A percentile compares a stretch with the other conserved stretches of the same genome.
These are phyloP conservation scores for Trichomonas gallinae DNA, from an alignment of 208 protist genomes.

Conservation along the genomic window DNA sequence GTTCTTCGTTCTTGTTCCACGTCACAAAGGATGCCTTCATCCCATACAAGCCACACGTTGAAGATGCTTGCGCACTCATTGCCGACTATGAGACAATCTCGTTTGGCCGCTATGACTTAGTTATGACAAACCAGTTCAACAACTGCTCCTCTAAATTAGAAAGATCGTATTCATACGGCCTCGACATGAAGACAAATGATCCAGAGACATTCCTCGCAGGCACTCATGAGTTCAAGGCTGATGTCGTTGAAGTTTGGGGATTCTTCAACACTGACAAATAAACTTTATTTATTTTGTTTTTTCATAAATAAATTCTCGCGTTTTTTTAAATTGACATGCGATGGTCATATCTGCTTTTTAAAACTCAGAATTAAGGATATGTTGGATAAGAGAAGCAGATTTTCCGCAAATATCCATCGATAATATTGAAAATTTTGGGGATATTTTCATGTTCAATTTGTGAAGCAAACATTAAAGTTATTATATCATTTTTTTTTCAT, in stretches of 20 bases:
- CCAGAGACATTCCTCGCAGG: neutral
- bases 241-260: conserved; percentile 22
- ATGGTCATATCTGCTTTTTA: no score
- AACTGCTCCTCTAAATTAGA: neutral
- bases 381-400: no score
- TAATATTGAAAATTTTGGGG: no score
- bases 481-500: no score
- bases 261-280: neutral
- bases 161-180: neutral
- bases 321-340: neutral
- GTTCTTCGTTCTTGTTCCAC: neutral
- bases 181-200: neutral
- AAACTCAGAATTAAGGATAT: no score
- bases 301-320: neutral
- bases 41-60: neutral
- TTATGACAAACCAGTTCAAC: neutral
- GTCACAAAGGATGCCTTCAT: neutral
- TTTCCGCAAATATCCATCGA: no score
- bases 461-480: no score
- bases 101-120: neutral
- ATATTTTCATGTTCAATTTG: no score
- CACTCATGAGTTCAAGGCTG: neutral
- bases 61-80: neutral
- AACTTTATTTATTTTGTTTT: neutral
- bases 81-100: neutral